Conservation (phyloP, 78 protist genomes). For the Guillardia theta region DNA sequence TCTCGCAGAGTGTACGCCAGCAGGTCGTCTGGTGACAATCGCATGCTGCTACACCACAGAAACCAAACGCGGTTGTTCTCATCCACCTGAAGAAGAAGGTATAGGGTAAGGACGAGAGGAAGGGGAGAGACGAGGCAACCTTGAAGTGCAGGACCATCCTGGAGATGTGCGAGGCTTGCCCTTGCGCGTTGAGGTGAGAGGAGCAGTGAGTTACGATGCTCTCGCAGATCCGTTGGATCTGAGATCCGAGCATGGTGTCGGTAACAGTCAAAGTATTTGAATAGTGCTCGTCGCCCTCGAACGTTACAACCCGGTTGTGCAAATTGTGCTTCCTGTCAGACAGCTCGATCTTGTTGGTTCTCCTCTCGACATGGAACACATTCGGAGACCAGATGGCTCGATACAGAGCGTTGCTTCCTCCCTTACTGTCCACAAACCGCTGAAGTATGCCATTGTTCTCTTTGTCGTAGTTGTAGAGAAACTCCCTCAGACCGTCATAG, state of each 20-base stretch:
- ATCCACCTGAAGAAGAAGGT: conserved; percentile 15
- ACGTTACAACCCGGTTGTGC: conserved; percentile 28
- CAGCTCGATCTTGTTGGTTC: neutral
- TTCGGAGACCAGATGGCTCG: conserved; percentile 33
- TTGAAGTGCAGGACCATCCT: conserved; percentile 45
- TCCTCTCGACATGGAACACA: neutral
- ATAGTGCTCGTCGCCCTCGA: conserved; percentile 27
- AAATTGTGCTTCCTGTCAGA: neutral
- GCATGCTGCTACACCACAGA: conserved; percentile 27
- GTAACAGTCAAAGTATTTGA: neutral
- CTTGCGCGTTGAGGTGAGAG: neutral
- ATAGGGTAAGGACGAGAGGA: no score
- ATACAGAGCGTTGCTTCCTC: neutral
- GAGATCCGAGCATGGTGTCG: conserved; percentile 18
- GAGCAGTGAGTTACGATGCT: conserved; percentile 16
- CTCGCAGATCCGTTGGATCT: conserved; percentile 38
- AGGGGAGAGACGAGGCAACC: neutral
- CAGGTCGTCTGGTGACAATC: neutral
- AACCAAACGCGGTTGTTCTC: conserved; percentile 25
- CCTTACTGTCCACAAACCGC: conserved; percentile 31
- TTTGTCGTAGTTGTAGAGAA: conserved; percentile 18
- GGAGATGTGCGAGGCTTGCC: neutral
- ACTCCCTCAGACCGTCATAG: conserved; percentile 9
- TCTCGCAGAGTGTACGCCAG: neutral
- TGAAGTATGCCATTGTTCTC: conserved; percentile 40